Percentiles rank a stretch among this genome's conserved stretches.
phyloP scores from a whole-genome alignment of 495 filamentous ascomycete genomes.

The Hyaloscypha variabilis region DNA sequence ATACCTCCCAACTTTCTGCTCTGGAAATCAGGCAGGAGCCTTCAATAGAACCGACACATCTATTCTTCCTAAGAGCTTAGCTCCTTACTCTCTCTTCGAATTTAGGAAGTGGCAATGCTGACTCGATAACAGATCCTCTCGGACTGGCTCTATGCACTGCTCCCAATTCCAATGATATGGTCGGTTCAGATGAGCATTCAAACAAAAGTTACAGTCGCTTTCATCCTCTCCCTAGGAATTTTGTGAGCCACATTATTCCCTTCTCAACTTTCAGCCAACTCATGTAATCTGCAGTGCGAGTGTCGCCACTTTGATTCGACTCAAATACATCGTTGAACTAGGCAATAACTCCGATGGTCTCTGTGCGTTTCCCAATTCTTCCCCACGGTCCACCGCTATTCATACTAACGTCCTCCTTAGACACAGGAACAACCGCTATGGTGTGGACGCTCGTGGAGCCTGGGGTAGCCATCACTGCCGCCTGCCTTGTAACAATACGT shows the following conservation, averaged over 20 bases:
- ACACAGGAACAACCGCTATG: conserved; percentile 41
- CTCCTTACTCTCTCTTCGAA: too few species aligned
- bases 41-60: too few species aligned
- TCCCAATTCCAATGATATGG: conserved; percentile 49
- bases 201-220: conserved; percentile 40
- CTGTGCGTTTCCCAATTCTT: conserved; percentile 2
- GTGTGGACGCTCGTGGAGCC: conserved; percentile 48
- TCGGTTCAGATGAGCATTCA: conserved; percentile 36
- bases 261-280: neutral
- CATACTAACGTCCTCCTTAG: conserved; percentile 26
- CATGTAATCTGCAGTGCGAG: conserved; percentile 34
- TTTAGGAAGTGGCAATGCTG: too few species aligned
- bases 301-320: conserved; percentile 42
- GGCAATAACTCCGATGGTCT: conserved; percentile 39
- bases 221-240: conserved; percentile 41
- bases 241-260: conserved; percentile 29
- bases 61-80: too few species aligned
- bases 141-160: conserved; percentile 45
- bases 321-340: conserved; percentile 40
- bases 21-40: too few species aligned
- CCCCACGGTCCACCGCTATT: neutral
- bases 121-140: too few species aligned
- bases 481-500: conserved; percentile 43
- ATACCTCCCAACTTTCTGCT: too few species aligned
- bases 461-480: conserved; percentile 44